Conservation (phyloP, 805 yeast genomes). For the Candida quercuum region DNA sequence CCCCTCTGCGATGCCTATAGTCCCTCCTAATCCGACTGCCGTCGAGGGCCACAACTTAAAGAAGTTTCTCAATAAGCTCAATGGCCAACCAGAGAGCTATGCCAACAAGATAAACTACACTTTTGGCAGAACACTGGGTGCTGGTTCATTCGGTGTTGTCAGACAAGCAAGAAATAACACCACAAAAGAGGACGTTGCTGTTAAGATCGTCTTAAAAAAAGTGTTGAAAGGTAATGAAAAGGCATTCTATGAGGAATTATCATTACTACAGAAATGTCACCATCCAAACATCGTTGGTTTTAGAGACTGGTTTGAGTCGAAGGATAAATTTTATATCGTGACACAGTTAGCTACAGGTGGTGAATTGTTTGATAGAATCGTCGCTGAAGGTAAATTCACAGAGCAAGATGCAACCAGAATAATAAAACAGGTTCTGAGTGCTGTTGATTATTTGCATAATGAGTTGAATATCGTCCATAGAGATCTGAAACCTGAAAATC, state of each 20-base stretch:
- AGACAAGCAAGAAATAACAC: constrained; percentile 56
- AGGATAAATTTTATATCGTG: constrained; percentile 87
- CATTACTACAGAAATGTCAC: constrained; percentile 56
- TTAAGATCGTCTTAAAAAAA: constrained; percentile 83
- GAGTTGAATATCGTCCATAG: constrained; percentile 77
- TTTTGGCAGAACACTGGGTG: constrained; percentile 84
- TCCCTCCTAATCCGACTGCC: too few relatives aligned
- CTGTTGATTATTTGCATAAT: constrained; percentile 72
- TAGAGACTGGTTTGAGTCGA: constrained; percentile 89
- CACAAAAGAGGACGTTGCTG: constrained; percentile 72
- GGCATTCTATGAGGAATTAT: constrained; percentile 74
- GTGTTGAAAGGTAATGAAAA: constrained; percentile 75
- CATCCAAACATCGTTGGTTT: constrained; percentile 90
- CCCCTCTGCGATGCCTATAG: too few relatives aligned
- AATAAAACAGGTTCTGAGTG: constrained; percentile 68
- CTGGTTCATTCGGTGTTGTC: constrained; percentile 93
- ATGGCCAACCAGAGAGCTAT: constrained; percentile 72
- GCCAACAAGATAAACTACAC: constrained; percentile 62
- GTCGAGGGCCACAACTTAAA: constrained; percentile 30
- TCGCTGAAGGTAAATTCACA: constrained; percentile 76
- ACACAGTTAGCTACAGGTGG: constrained; percentile 97
- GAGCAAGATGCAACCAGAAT: constrained; percentile 82
- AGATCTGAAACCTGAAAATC: constrained; percentile 92
- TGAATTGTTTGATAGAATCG: constrained; percentile 84
- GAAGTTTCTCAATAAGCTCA: constrained; percentile 45